These are phyloP conservation scores for Endocalyx cinctus DNA, from an alignment of 2,329 filamentous ascomycete genomes.

Conservation along the genomic window DNA sequence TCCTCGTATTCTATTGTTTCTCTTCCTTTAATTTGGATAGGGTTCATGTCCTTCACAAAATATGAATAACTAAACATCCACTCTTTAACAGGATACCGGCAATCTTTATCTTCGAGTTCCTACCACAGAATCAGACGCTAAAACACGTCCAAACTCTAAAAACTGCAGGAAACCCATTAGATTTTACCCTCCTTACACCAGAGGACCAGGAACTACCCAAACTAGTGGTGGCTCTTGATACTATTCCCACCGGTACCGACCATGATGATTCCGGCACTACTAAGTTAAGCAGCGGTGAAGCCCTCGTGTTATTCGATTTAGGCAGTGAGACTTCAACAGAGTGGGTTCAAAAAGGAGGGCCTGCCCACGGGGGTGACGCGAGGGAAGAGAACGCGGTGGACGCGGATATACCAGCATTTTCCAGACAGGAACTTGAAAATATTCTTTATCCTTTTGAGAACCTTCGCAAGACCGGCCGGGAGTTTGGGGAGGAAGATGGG, in stretches of 20 bases:
- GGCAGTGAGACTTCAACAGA: no score
- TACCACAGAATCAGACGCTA: conserved; percentile 42
- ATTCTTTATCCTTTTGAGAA: conserved; percentile 25
- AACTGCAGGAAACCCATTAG: conserved; percentile 62
- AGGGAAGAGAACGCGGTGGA: no score
- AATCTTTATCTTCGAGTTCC: conserved; percentile 61
- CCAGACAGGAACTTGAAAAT: conserved; percentile 22
- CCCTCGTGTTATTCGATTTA: no score
- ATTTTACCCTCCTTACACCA: conserved; percentile 31
- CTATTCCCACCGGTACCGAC: conserved; percentile 20
- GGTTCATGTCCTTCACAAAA: no score
- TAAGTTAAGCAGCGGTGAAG: no score
- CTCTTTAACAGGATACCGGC: conserved; percentile 51
- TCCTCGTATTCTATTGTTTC: conserved; percentile 12
- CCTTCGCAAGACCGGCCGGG: conserved; percentile 28
- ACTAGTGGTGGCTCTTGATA: no score
- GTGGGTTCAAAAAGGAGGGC: no score
- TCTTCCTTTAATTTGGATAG: conserved; percentile 9
- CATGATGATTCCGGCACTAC: no score
- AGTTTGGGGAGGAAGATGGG: conserved; percentile 15
- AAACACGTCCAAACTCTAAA: conserved; percentile 45
- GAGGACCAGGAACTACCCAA: no score
- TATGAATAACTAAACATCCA: no score
- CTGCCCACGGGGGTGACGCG: no score
- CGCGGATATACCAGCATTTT: no score